A percentile compares a stretch with the other conserved stretches of the same genome.
phyloP scores from a whole-genome alignment of 1,284 basidiomycete species.

The Sutorius eximius region DNA sequence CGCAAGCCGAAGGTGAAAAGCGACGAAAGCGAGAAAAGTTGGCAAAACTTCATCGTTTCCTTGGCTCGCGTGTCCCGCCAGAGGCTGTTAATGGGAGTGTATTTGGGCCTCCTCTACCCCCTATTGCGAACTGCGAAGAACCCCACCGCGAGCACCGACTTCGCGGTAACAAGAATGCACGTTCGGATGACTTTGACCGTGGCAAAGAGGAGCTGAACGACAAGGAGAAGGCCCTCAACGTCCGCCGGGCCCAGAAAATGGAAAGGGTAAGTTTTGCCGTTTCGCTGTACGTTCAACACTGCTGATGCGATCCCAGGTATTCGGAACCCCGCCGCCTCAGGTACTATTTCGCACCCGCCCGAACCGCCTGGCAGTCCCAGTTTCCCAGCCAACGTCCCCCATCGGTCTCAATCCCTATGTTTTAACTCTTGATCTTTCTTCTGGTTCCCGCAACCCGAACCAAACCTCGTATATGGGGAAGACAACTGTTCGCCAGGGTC shows the following conservation, averaged over 20 bases:
- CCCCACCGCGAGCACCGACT: conserved; percentile 9
- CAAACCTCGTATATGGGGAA: conserved; percentile 50
- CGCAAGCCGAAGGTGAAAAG: conserved; percentile 57
- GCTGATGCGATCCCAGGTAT: conserved; percentile 50
- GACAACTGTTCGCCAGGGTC: conserved; percentile 45
- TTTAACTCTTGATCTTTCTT: conserved; percentile 23
- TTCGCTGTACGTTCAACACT: conserved; percentile 2
- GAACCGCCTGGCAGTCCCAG: conserved; percentile 20
- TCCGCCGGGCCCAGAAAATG: conserved; percentile 78
- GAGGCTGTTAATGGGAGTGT: conserved; percentile 61
- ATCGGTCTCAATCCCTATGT: conserved; percentile 16
- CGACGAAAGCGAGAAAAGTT: conserved; percentile 70
- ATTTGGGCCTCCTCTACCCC: conserved; percentile 44
- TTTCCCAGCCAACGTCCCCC: conserved; percentile 25
- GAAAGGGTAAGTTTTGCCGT: conserved; percentile 58
- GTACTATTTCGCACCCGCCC: conserved; percentile 66
- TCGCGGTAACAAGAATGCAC: conserved; percentile 34
- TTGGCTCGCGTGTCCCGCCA: conserved; percentile 72
- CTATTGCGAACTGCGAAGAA: conserved; percentile 32
- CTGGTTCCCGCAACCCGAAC: conserved; percentile 44
- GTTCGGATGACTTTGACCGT: conserved; percentile 56
- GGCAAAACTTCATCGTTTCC: conserved; percentile 75
- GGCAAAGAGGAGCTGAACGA: conserved; percentile 66
- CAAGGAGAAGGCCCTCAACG: conserved; percentile 73
- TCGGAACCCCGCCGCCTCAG: conserved; percentile 76